Conservation (phyloP, 2,329 filamentous ascomycete species). For the Hypocreales sp. region DNA sequence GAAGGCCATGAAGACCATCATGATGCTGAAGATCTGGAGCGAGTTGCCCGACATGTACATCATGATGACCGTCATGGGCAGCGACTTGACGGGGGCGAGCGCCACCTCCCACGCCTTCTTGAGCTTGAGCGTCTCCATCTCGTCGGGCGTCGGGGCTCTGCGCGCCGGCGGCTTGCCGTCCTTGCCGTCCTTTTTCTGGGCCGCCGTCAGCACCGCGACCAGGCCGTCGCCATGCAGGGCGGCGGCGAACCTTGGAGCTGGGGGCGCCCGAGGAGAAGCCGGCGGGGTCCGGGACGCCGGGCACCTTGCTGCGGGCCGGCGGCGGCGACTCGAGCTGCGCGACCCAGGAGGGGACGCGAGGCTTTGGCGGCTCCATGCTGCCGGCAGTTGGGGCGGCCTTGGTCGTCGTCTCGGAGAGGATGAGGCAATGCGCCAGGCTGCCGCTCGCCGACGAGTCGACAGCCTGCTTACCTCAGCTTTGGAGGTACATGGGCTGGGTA, state of each 20-base stretch:
- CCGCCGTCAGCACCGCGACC: constrained; percentile 11
- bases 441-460: too few relatives aligned
- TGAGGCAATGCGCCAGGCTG: too few relatives aligned
- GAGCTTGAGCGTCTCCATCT: constrained; percentile 90
- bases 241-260: constrained; percentile 49
- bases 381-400: background rate
- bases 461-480: too few relatives aligned
- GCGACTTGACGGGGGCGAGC: constrained; percentile 77
- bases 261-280: constrained; percentile 52
- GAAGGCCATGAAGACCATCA: constrained; percentile 99
- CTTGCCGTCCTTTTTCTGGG: constrained; percentile 35
- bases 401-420: background rate
- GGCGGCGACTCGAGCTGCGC: constrained; percentile 61
- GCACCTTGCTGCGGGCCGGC: constrained; percentile 46
- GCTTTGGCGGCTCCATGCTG: constrained; percentile 15
- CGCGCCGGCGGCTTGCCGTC: constrained; percentile 31
- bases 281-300: constrained; percentile 66
- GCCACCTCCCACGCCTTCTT: constrained; percentile 99
- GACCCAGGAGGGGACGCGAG: constrained; percentile 59
- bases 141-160: constrained; percentile 57
- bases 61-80: constrained; percentile 98
- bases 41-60: constrained; percentile 99
- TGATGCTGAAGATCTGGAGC: constrained; percentile 97
- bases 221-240: too few relatives aligned
- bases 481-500: too few relatives aligned